These are phyloP conservation scores for Xylariaceae sp. DNA, from an alignment of 2,329 filamentous ascomycete genomes.

Conservation along the genomic window DNA sequence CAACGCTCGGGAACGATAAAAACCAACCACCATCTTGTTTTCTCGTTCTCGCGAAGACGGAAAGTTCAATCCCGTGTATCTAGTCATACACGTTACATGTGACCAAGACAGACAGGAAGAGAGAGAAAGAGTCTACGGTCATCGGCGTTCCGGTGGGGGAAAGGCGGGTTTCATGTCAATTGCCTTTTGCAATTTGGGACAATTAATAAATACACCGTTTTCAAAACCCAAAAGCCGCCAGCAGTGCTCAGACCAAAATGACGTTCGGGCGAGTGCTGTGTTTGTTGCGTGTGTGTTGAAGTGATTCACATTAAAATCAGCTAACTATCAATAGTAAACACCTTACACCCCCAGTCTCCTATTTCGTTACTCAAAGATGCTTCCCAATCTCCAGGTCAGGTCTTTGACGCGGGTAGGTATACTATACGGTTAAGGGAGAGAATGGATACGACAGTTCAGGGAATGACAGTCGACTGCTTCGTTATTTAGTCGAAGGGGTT, in stretches of 20 bases:
- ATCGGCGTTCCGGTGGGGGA: constrained; percentile 21
- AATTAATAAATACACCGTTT: constrained; percentile 18
- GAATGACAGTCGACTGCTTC: neutral
- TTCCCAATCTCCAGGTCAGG: neutral
- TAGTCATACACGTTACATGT: constrained; percentile 14
- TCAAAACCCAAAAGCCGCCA: neutral
- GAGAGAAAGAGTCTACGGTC: constrained; percentile 14
- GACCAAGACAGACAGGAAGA: constrained; percentile 7
- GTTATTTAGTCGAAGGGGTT: constrained; percentile 72
- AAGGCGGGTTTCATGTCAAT: constrained; percentile 10
- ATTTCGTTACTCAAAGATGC: too few relatives aligned
- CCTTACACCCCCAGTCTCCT: constrained; percentile 1
- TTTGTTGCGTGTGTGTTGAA: neutral
- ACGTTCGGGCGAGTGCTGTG: neutral
- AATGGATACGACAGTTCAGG: constrained; percentile 19
- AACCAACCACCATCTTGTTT: neutral
- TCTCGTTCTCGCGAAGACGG: neutral
- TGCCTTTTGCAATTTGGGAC: constrained; percentile 9
- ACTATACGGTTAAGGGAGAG: constrained; percentile 5
- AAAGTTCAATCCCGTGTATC: constrained; percentile 16
- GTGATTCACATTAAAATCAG: constrained; percentile 12
- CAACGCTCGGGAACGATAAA: too few relatives aligned
- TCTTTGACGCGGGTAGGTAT: neutral
- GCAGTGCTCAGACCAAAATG: neutral
- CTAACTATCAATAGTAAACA: constrained; percentile 7